Base-by-base conservation (phyloP, 2,329 filamentous ascomycete genomes). In the Fusarium cyanostomum region DNA sequence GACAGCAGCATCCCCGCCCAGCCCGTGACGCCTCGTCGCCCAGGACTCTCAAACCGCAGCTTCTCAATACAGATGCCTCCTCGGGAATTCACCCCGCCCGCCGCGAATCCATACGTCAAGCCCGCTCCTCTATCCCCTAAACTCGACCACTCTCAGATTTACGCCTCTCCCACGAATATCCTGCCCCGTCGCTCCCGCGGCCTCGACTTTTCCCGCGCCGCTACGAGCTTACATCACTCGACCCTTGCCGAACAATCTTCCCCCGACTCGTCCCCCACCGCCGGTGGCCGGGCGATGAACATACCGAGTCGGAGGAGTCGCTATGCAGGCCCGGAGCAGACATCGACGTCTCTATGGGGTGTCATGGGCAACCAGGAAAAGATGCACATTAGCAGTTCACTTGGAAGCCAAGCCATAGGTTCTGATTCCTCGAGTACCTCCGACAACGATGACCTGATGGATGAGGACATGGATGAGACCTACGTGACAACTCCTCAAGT, bases 161-260 rank as follows among this genome's bases (percentile, higher is more conserved):
- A 96, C 79, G 90, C 91, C 37, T 94, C 92, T 2, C 93, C 94
- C 3, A 90, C 91, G 24, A 96, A 94, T 51, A 91, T 96, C 42
- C 84, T 98, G 8, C 94, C 94, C 15, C 88, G 94, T 64, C 89
- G 94, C 60, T 97, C 94, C 27, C 87, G 94, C 53, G 94, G 94
- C 38, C 82, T 97, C 59, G 94, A 98, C 78, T 98, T 97, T 76
- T 94, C 94, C 35, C 86, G 94, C 67, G 94, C 94, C 10, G 95
- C 92, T 62, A 97, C 94, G 10, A 96, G 94, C 73, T 83, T 99
- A 18, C 95, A 98, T 78, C 95, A 98, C 77, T 97, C 94, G 13
- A 98, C 92, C 1, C 85, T 98, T 8, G 94, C 94, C 53, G 92
- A 97, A 68, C 87, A 90, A 74, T 91, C 92, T 1, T 95, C 92